Evolutionary conservation across 306 rosid species (phyloP).

Genomic region (Heteromeles arbutifolia): DNA sequence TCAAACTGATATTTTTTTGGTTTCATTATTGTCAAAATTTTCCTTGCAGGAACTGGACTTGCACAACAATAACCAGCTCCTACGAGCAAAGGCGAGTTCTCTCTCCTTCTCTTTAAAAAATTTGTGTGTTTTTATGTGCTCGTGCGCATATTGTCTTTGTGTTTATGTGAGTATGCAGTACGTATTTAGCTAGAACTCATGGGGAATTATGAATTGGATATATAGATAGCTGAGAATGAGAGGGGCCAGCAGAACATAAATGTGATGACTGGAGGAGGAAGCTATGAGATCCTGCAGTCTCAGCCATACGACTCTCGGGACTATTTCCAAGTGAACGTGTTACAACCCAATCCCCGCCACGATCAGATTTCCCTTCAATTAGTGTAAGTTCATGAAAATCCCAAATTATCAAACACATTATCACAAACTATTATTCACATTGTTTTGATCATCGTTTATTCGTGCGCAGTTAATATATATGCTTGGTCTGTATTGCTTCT

Average conservation of each 20-base stretch:
- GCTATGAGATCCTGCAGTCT: slow-evolving; percentile 57
- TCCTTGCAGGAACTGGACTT: slow-evolving; percentile 72
- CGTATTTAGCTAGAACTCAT: neutral
- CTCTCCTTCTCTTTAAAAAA: neutral
- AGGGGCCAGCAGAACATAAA: slow-evolving; percentile 52
- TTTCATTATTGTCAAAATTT: neutral
- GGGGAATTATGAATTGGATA: neutral
- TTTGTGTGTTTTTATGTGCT: neutral
- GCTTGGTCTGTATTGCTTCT: neutral
- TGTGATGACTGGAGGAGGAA: slow-evolving; percentile 38
- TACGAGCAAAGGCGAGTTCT: slow-evolving; percentile 66
- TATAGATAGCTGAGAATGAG: slow-evolving; percentile 79
- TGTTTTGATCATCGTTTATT: neutral
- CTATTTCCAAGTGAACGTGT: slow-evolving; percentile 72
- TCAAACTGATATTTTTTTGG: neutral
- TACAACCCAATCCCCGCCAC: slow-evolving; percentile 69
- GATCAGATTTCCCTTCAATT: slow-evolving; percentile 80
- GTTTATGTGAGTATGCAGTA: neutral
- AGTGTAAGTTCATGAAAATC: slow-evolving; percentile 35
- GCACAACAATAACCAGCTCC: slow-evolving; percentile 81
- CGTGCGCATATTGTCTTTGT: neutral
- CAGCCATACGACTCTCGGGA: slow-evolving; percentile 58
- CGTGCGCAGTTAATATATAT: slow-evolving; percentile 3
- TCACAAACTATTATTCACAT: neutral
- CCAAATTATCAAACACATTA: neutral